phyloP scores from a whole-genome alignment of 169 alveolate genomes.

The Fabrea salina region DNA sequence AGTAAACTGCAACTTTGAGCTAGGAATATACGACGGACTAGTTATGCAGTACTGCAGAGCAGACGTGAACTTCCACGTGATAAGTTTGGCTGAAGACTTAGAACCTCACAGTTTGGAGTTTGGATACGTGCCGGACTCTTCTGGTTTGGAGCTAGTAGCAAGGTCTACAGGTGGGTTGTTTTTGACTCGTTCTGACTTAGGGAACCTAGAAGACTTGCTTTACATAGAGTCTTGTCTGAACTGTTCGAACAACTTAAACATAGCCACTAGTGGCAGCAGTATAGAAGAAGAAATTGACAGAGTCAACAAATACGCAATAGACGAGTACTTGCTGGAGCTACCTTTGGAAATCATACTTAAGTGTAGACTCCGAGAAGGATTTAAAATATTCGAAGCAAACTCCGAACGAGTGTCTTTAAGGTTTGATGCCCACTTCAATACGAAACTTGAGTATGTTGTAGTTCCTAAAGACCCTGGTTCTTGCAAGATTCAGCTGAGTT shows the following conservation, averaged over 20 bases:
- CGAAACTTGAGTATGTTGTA: neutral
- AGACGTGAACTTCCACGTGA: constrained; percentile 1
- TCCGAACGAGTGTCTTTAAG: neutral
- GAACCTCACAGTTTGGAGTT: neutral
- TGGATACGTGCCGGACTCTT: constrained; percentile 2
- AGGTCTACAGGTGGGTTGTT: neutral
- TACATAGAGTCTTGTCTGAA: too few species aligned
- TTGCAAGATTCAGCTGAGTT: neutral
- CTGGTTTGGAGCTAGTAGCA: neutral
- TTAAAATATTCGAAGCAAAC: neutral
- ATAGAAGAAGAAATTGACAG: too few species aligned
- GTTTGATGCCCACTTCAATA: neutral
- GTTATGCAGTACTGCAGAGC: constrained; percentile 13
- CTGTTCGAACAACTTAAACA: too few species aligned
- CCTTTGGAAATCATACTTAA: neutral
- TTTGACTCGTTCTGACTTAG: neutral
- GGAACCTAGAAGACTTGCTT: too few species aligned
- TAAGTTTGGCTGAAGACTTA: neutral
- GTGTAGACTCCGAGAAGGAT: constrained; percentile 14
- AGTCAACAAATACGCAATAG: neutral
- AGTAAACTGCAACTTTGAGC: neutral
- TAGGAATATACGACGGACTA: constrained; percentile 22
- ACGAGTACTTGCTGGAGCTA: neutral
- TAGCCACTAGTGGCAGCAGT: too few species aligned
- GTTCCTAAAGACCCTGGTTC: neutral